These are phyloP conservation scores for Tolypocladium guangdongense DNA, from an alignment of 2,329 filamentous ascomycete species.

Conservation along the genomic window DNA sequence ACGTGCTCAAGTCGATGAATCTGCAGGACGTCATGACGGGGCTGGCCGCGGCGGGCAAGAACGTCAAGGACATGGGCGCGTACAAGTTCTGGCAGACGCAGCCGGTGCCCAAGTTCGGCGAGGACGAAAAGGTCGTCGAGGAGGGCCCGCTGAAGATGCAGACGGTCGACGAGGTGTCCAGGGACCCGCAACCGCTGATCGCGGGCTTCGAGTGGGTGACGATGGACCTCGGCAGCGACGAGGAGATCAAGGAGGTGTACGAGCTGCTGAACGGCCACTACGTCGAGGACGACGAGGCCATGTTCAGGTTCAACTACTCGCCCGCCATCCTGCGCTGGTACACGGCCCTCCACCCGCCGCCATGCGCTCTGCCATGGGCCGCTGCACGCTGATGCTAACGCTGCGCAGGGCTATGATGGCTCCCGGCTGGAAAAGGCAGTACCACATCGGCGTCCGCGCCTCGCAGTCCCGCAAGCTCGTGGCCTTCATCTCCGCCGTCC, in stretches of 20 bases:
- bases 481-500: conserved; percentile 91
- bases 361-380: not conserved
- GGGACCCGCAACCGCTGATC: conserved; percentile 63
- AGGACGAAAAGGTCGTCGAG: conserved; percentile 41
- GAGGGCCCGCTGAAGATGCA: conserved; percentile 81
- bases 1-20: conserved; percentile 50
- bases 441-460: conserved; percentile 90
- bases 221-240: conserved; percentile 70
- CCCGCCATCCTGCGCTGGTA: conserved; percentile 81
- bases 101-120: conserved; percentile 76
- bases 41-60: conserved; percentile 68
- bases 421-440: conserved; percentile 86
- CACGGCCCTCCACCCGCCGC: conserved; percentile 10
- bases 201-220: conserved; percentile 91
- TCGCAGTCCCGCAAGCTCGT: conserved; percentile 76
- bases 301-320: conserved; percentile 97
- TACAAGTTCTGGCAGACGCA: conserved; percentile 99
- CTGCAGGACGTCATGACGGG: conserved; percentile 65
- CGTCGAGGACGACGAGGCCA: conserved; percentile 92
- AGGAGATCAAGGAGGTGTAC: conserved; percentile 79
- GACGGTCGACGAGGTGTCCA: conserved; percentile 66
- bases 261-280: conserved; percentile 89
- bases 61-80: conserved; percentile 88
- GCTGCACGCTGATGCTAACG: conserved; percentile 3
- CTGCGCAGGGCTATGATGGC: conserved; percentile 78